phyloP scores from a whole-genome alignment of 1,284 basidiomycete genomes.

The Moesziomyces sp. region DNA sequence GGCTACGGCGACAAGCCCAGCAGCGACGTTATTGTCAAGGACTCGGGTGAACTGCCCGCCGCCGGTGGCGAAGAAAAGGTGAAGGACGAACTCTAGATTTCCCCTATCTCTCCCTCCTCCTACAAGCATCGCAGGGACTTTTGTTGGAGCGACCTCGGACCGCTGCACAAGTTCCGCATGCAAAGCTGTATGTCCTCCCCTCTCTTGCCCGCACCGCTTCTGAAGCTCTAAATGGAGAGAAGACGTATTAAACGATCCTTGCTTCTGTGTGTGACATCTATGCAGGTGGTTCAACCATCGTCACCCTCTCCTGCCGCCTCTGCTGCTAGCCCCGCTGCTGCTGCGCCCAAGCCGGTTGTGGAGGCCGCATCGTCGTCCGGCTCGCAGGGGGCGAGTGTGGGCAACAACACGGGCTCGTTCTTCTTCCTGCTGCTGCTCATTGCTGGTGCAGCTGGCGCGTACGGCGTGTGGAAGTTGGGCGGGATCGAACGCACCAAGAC shows the following conservation, averaged over 20 bases:
- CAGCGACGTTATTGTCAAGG: slow-evolving; percentile 53
- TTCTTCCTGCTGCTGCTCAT: slow-evolving; percentile 37
- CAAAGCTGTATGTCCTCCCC: too few relatives aligned
- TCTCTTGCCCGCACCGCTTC: too few relatives aligned
- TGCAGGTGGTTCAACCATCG: too few relatives aligned
- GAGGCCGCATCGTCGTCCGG: neutral
- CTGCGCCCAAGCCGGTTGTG: neutral
- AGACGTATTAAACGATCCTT: too few relatives aligned
- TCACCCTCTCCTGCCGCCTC: too few relatives aligned
- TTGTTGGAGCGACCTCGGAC: too few relatives aligned
- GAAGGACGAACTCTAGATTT: slow-evolving; percentile 60
- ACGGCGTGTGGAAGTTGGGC: slow-evolving; percentile 29
- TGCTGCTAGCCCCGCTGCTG: neutral
- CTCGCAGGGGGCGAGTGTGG: neutral
- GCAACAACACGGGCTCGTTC: slow-evolving; percentile 22
- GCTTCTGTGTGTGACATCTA: too few relatives aligned
- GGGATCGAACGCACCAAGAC: slow-evolving; percentile 34
- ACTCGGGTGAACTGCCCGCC: slow-evolving; percentile 55
- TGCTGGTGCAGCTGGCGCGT: slow-evolving; percentile 6
- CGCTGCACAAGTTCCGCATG: too few relatives aligned
- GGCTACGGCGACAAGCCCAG: slow-evolving; percentile 56
- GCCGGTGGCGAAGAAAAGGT: slow-evolving; percentile 32
- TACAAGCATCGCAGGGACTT: neutral
- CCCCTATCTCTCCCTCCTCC: slow-evolving; percentile 3
- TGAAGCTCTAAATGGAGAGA: too few relatives aligned